A percentile compares a stretch with the other conserved stretches of the same genome.
Conservation (phyloP, 139 green algal genomes). For the Penium margaritaceum region DNA sequence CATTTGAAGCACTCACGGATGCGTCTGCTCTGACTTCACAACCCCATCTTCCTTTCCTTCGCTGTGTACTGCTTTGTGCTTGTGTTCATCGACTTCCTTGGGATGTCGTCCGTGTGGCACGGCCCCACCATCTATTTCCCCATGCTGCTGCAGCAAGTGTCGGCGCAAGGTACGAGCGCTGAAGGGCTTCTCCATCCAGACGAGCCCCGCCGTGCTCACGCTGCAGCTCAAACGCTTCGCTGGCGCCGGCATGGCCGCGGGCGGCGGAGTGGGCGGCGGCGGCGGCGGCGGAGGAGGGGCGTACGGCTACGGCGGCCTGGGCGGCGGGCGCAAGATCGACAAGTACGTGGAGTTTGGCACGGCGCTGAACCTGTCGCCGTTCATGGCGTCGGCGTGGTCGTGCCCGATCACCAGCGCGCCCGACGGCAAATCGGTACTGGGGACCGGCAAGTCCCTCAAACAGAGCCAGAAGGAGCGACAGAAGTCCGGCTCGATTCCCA, state of each 20-base stretch:
- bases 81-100: not conserved
- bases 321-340: constrained; percentile 70
- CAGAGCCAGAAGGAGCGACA: not conserved
- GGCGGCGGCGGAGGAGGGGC: no score
- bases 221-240: constrained; percentile 51
- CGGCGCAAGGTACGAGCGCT: constrained; percentile 37
- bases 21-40: no score
- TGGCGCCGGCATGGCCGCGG: no score
- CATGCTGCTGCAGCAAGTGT: constrained; percentile 16
- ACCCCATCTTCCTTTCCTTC: no score
- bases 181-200: no score
- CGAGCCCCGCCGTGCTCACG: constrained; percentile 42
- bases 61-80: no score
- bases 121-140: not conserved
- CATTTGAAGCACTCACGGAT: no score
- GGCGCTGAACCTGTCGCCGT: constrained; percentile 70
- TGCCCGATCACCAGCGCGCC: not conserved
- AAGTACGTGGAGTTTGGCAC: constrained; percentile 71
- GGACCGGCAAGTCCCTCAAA: no score
- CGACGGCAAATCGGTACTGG: no score
- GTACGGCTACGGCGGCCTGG: no score
- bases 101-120: not conserved
- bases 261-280: no score
- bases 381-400: constrained; percentile 45
- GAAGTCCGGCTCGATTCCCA: not conserved